Conservation (phyloP, 2,329 filamentous ascomycete genomes). For the Ampelomyces quisqualis region DNA sequence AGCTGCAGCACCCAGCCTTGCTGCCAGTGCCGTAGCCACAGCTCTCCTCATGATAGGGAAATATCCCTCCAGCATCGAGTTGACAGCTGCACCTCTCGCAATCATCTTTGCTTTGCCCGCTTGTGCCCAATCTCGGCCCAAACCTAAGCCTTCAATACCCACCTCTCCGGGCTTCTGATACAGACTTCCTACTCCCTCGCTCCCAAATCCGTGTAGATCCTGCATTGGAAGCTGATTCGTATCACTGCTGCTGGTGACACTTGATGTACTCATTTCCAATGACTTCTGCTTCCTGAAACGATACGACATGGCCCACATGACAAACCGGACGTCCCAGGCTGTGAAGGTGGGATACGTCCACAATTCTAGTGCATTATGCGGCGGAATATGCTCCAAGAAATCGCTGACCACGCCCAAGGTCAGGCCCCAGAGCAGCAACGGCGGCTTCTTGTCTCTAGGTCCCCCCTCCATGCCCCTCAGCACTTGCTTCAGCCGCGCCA, state of each 20-base stretch:
- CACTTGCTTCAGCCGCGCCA: conserved; percentile 19
- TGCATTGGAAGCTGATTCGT: conserved; percentile 25
- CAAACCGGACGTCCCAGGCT: conserved; percentile 59
- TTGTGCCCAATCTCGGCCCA: conserved; percentile 44
- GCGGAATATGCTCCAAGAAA: conserved; percentile 67
- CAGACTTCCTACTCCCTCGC: conserved; percentile 23
- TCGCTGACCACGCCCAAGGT: conserved; percentile 68
- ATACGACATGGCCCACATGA: conserved; percentile 62
- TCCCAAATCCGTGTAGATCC: conserved; percentile 25
- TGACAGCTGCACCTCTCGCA: conserved; percentile 45
- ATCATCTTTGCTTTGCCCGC: conserved; percentile 42
- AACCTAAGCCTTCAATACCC: conserved; percentile 49
- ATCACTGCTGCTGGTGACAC: conserved; percentile 3
- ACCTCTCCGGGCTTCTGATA: conserved; percentile 46
- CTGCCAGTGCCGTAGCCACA: conserved; percentile 47
- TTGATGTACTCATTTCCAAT: conserved; percentile 26
- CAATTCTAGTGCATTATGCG: conserved; percentile 60
- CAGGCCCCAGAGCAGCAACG: conserved; percentile 67
- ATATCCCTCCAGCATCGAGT: conserved; percentile 55
- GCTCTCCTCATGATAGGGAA: conserved; percentile 53
- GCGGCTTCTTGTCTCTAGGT: conserved; percentile 43
- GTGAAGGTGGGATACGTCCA: conserved; percentile 72
- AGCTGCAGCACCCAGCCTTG: conserved; percentile 34
- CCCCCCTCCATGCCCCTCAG: conserved; percentile 23
- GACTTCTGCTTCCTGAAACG: conserved; percentile 49